phyloP scores from a whole-genome alignment of 192 early-diverging fungal genomes.

The Spizellomyces punctatus region DNA sequence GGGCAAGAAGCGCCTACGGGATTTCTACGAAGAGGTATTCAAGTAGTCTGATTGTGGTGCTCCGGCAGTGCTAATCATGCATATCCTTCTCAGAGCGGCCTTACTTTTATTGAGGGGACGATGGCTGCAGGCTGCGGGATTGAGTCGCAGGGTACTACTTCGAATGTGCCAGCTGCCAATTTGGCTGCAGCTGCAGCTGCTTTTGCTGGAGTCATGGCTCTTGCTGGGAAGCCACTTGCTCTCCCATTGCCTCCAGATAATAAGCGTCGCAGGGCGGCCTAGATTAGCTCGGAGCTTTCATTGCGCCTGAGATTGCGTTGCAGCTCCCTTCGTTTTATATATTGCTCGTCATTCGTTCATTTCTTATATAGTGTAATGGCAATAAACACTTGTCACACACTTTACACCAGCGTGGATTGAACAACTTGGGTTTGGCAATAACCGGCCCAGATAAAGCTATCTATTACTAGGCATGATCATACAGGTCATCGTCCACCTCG shows the following conservation, averaged over 20 bases:
- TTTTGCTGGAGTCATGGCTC: constrained; percentile 16
- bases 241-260: not conserved
- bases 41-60: not conserved
- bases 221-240: constrained; percentile 3
- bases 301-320: too few relatives aligned
- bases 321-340: too few relatives aligned
- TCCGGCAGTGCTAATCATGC: not conserved
- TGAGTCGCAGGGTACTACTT: not conserved
- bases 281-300: too few relatives aligned
- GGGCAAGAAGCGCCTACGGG: constrained; percentile 34
- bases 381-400: too few relatives aligned
- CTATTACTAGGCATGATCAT: too few relatives aligned
- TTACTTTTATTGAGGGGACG: not conserved
- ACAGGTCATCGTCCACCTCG: too few relatives aligned
- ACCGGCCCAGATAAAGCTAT: too few relatives aligned
- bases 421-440: too few relatives aligned
- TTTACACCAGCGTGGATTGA: too few relatives aligned
- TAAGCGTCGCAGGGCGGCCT: not conserved
- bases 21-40: constrained; percentile 13
- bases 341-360: too few relatives aligned
- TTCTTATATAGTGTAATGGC: too few relatives aligned
- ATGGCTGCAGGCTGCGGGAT: constrained; percentile 16
- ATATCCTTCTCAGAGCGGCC: constrained; percentile 7
- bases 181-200: constrained; percentile 19
- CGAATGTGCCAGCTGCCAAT: not conserved